A percentile compares a stretch with the other conserved stretches of the same genome.
Evolutionary conservation across 129 eudicot genomes (phyloP).

Genomic region (Lonicera japonica): DNA sequence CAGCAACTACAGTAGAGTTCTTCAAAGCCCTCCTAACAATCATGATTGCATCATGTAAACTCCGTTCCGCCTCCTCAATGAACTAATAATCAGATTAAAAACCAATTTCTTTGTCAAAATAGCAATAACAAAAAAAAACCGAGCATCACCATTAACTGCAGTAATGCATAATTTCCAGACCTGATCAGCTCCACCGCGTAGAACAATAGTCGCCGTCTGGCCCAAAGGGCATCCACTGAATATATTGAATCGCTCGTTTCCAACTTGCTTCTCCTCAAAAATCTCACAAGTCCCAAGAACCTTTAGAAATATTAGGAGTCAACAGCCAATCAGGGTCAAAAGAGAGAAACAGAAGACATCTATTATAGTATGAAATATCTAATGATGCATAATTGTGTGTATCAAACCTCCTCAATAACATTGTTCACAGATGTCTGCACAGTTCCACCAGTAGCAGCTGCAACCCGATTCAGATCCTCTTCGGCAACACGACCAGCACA

Average conservation of each 20-base stretch:
- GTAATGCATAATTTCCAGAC: constrained; percentile 16
- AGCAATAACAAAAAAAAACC: too few relatives aligned
- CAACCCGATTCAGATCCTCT: constrained; percentile 92
- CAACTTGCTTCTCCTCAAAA: constrained; percentile 86
- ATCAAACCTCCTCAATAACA: constrained; percentile 74
- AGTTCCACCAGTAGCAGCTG: constrained; percentile 95
- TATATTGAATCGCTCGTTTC: constrained; percentile 83
- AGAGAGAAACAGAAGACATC: not conserved
- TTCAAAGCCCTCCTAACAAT: constrained; percentile 93
- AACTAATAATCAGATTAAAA: constrained; percentile 37
- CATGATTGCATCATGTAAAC: constrained; percentile 99
- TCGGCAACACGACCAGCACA: constrained; percentile 99
- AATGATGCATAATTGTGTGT: not conserved
- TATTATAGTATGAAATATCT: not conserved
- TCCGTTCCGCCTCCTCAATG: constrained; percentile 97
- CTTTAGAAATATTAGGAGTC: constrained; percentile 21
- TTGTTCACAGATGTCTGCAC: constrained; percentile 98
- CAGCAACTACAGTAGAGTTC: constrained; percentile 96
- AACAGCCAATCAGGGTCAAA: constrained; percentile 2
- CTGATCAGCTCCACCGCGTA: constrained; percentile 97
- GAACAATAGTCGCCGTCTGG: constrained; percentile 82
- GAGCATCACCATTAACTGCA: not conserved
- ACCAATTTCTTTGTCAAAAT: too few relatives aligned
- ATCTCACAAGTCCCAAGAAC: constrained; percentile 85
- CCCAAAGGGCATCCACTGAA: constrained; percentile 86